Conservation (phyloP, 257 asterid genomes). For the Petrea volubilis region DNA sequence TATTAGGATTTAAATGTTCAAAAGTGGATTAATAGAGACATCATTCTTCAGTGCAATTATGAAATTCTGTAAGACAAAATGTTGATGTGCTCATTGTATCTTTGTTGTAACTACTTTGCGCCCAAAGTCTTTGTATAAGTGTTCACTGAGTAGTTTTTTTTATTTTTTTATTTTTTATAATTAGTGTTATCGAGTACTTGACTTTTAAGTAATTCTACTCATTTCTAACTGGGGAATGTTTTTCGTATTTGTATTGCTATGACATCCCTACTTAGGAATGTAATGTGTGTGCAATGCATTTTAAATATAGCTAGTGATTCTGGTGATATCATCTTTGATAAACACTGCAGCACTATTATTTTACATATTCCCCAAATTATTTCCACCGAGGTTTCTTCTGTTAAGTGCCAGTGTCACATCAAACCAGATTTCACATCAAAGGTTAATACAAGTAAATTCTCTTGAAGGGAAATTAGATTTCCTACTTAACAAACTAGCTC, state of each 20-base stretch:
- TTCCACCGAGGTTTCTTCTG: conserved; percentile 3
- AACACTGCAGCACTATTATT: background rate
- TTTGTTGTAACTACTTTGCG: conserved; percentile 1
- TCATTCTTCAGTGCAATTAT: conserved; percentile 7
- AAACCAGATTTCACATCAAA: background rate
- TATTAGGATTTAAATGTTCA: background rate
- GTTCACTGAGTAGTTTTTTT: too few relatives aligned
- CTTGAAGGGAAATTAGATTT: background rate
- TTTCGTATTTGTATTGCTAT: background rate
- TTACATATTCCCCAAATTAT: background rate
- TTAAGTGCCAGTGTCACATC: background rate
- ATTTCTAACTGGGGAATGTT: background rate
- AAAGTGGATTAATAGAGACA: background rate
- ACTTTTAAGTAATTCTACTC: conserved; percentile 1
- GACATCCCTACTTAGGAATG: background rate
- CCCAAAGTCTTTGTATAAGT: conserved; percentile 11
- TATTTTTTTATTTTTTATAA: too few relatives aligned
- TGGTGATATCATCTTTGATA: conserved; percentile 6
- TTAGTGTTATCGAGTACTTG: background rate
- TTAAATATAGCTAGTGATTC: conserved; percentile 15
- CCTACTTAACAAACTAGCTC: conserved; percentile 11
- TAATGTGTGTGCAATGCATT: conserved; percentile 4
- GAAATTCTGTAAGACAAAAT: conserved; percentile 12
- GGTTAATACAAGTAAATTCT: background rate
- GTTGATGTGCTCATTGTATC: background rate